Evolutionary conservation across 768 basidiomycete species (phyloP).

Genomic region (Tricholoma terreum): DNA sequence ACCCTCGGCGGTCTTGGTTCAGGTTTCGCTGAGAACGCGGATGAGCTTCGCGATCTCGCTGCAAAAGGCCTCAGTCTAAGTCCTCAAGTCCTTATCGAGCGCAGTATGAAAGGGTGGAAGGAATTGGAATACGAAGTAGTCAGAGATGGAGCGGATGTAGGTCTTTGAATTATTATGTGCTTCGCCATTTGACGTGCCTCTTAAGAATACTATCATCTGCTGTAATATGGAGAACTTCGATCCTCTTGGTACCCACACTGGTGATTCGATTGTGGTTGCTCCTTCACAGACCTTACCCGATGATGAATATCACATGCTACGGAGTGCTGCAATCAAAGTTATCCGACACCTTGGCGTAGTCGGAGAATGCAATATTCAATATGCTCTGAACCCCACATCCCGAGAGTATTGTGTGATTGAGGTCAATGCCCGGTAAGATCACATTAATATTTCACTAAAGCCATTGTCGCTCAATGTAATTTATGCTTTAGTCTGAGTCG

Average conservation of each 20-base stretch:
- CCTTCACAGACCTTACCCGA: conserved; percentile 98
- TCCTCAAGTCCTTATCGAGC: conserved; percentile 96
- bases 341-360: conserved; percentile 89
- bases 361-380: conserved; percentile 97
- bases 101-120: conserved; percentile 99
- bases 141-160: conserved; percentile 92
- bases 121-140: conserved; percentile 99
- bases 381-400: conserved; percentile 90
- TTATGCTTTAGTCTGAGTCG: conserved; percentile 59
- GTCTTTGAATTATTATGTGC: conserved; percentile 28
- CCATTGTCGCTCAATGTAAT: conserved; percentile 1
- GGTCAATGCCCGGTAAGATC: conserved; percentile 82
- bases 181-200: conserved; percentile 9
- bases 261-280: conserved; percentile 98
- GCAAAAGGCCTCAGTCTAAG: conserved; percentile 88
- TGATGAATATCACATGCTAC: conserved; percentile 98
- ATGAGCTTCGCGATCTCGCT: conserved; percentile 91
- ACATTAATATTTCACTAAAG: conserved; percentile 2
- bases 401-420: conserved; percentile 98
- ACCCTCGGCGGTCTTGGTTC: conserved; percentile 98
- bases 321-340: conserved; percentile 95
- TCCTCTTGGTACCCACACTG: conserved; percentile 97
- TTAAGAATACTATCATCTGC: conserved; percentile 96
- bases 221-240: conserved; percentile 99
- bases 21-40: conserved; percentile 92